Conservation (phyloP, 140 eudicot species). For the Erigeron philadelphicus region DNA sequence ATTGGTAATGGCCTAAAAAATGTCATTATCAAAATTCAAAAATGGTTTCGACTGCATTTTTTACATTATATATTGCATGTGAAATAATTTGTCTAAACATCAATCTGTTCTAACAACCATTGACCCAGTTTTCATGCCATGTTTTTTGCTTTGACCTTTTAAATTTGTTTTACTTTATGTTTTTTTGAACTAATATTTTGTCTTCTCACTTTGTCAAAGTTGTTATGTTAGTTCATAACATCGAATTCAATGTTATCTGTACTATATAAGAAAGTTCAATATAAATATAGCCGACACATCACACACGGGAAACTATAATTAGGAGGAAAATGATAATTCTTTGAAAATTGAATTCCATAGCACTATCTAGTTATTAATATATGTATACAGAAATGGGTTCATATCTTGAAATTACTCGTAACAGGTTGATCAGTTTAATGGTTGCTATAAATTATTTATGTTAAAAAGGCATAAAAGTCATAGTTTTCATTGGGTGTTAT, state of each 20-base stretch:
- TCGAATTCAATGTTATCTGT: too few relatives aligned
- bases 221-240: neutral
- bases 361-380: too few relatives aligned
- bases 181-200: neutral
- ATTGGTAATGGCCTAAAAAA: too few relatives aligned
- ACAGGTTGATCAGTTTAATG: too few relatives aligned
- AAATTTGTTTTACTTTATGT: neutral
- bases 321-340: too few relatives aligned
- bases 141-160: slow-evolving; percentile 28
- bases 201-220: neutral
- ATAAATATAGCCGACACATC: too few relatives aligned
- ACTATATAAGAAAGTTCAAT: too few relatives aligned
- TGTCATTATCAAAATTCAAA: too few relatives aligned
- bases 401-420: neutral
- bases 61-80: neutral
- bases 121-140: slow-evolving; percentile 40
- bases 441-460: neutral
- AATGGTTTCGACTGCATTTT: neutral
- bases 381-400: neutral
- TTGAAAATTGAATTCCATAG: too few relatives aligned
- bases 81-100: slow-evolving; percentile 6
- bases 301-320: too few relatives aligned
- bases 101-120: slow-evolving; percentile 16
- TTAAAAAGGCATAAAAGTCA: too few relatives aligned
- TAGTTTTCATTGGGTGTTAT: too few relatives aligned